These are phyloP conservation scores for Taphrina communis DNA, from an alignment of 1,139 yeast species.

Conservation along the genomic window DNA sequence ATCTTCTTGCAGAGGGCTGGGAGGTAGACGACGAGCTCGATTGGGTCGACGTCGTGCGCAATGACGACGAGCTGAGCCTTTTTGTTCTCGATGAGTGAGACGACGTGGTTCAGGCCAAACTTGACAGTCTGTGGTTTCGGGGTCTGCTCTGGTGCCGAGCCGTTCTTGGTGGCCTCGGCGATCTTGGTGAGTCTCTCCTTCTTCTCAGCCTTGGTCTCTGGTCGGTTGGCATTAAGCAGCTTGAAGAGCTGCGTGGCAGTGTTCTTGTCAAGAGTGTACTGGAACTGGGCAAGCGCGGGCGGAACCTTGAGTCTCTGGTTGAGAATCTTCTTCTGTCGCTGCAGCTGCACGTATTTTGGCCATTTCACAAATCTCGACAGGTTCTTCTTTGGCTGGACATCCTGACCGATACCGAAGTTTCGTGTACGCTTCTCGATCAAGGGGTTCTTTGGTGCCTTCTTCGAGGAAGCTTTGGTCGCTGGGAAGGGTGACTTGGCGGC, in stretches of 20 bases:
- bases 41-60: slow-evolving; percentile 98
- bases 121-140: slow-evolving; percentile 95
- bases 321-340: slow-evolving; percentile 97
- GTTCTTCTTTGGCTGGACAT: slow-evolving; percentile 93
- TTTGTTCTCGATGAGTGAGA: slow-evolving; percentile 94
- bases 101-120: slow-evolving; percentile 92
- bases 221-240: slow-evolving; percentile 97
- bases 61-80: slow-evolving; percentile 95
- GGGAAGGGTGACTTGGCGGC: slow-evolving; percentile 66
- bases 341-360: slow-evolving; percentile 97
- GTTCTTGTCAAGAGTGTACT: slow-evolving; percentile 94
- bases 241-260: slow-evolving; percentile 96
- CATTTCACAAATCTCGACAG: slow-evolving; percentile 94
- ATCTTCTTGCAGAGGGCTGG: slow-evolving; percentile 99
- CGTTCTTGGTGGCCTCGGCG: slow-evolving; percentile 98
- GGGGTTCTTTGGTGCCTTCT: slow-evolving; percentile 63
- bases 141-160: slow-evolving; percentile 92
- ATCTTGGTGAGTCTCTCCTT: slow-evolving; percentile 98
- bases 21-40: slow-evolving; percentile 90
- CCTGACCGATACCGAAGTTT: slow-evolving; percentile 92
- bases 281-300: slow-evolving; percentile 96
- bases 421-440: slow-evolving; percentile 85
- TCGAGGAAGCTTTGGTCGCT: slow-evolving; percentile 55
- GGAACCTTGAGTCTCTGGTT: slow-evolving; percentile 97
- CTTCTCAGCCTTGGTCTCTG: slow-evolving; percentile 96